Base-by-base conservation (phyloP, 1,284 basidiomycete genomes). In the Irpex lacteus region DNA sequence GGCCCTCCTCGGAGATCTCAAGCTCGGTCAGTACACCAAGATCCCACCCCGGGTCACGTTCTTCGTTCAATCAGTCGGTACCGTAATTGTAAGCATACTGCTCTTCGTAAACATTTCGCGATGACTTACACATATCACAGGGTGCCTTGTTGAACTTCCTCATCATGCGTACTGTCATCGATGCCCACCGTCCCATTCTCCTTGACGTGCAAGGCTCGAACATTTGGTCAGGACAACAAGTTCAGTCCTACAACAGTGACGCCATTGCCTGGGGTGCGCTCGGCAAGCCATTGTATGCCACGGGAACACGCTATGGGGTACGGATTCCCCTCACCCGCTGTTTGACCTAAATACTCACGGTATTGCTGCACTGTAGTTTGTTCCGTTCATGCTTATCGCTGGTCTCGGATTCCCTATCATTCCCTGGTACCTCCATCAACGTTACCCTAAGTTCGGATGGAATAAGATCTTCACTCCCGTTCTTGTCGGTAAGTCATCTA, bases 261-360 rank as follows among this genome's bases (percentile, higher is more conserved):
- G 83, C 85, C 2, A 78, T 87, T 38, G 76, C 82, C 0, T 87
- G 85, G 85, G 85, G 85, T 65, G 85, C 84, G 0, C 77, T 87
- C 9, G 81, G 80, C 53, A 73, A 72, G 57, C 71, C 74, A 60
- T 72, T 76, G 67, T 77, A 75, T 66, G 68, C 62, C 2, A 63
- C 63, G 1, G 69, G 68, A 0, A 71, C 68, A 21, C 74, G 72
- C 7, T 78, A 78, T 67, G 67, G 67, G 21, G 64, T 65, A 32
- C 15, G 60, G 49, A 34, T n/a, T 36, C 4, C 21, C 47, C 5
- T 53, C 32, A 8, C n/a, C 44, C 18, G 11, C 9, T 38, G 21
- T 34, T 15, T 37, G 26, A 26, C 26, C 26, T 26, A 26, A 26
- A 26, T 26, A 26, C 26, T 50, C n/a, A 63, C 19, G 18, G 21